Conservation (phyloP, 176 grass and related monocot species). For the Pontederia crassipes region DNA sequence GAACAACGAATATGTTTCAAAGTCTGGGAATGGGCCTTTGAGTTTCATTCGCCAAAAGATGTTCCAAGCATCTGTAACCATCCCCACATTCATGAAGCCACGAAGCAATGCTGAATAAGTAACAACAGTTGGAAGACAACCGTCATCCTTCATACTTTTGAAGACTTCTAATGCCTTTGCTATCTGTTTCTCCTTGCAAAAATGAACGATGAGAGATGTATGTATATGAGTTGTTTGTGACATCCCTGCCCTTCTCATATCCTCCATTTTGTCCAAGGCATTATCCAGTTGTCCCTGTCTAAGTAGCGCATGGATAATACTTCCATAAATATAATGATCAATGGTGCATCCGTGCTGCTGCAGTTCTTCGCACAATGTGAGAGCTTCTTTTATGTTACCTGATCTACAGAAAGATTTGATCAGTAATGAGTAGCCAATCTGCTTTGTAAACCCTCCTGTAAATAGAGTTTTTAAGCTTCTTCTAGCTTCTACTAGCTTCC, state of each 20-base stretch:
- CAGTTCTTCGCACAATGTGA: constrained; percentile 33
- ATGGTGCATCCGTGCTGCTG: constrained; percentile 42
- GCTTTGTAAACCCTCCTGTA: constrained; percentile 45
- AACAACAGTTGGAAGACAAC: constrained; percentile 47
- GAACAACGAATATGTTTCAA: constrained; percentile 79
- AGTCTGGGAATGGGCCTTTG: constrained; percentile 73
- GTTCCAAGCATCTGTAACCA: constrained; percentile 68
- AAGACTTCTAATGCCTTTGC: constrained; percentile 46
- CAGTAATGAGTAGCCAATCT: constrained; percentile 49
- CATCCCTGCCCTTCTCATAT: constrained; percentile 59
- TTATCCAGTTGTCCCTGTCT: constrained; percentile 44
- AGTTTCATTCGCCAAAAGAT: constrained; percentile 63
- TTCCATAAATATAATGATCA: constrained; percentile 60
- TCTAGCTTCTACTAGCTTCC: constrained; percentile 46
- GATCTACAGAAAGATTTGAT: constrained; percentile 67
- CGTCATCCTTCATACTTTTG: constrained; percentile 55
- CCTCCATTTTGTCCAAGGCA: constrained; percentile 50
- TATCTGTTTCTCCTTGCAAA: constrained; percentile 59
- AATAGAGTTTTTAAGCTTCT: constrained; percentile 38
- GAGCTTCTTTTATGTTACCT: constrained; percentile 46
- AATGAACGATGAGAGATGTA: constrained; percentile 70
- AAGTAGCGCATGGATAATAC: constrained; percentile 64
- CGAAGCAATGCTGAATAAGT: constrained; percentile 72
- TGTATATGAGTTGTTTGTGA: constrained; percentile 45
- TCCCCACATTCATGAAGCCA: constrained; percentile 59